A percentile compares a stretch with the other conserved stretches of the same genome.
phyloP scores from a whole-genome alignment of 164 flowering plant species.

The Brasenia schreberi region DNA sequence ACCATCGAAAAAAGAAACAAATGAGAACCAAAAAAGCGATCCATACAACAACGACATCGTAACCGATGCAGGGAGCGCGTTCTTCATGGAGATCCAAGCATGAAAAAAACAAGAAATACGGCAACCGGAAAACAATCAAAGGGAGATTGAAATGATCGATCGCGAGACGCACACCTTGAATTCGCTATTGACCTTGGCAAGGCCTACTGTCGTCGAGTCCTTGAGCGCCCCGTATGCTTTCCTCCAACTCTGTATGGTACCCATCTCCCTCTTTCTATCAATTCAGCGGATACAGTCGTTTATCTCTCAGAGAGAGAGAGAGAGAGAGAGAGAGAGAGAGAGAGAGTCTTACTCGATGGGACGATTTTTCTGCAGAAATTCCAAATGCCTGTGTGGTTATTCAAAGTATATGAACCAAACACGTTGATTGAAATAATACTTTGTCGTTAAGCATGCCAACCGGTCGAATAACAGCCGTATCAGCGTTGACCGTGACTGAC shows the following conservation, averaged over 20 bases:
- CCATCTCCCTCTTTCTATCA: conserved; percentile 6
- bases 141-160: not conserved
- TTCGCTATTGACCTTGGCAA: conserved; percentile 52
- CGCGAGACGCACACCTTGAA: conserved; percentile 26
- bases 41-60: conserved; percentile 71
- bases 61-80: conserved; percentile 59
- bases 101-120: conserved; percentile 47
- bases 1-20: not conserved
- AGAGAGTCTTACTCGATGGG: too few species aligned
- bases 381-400: too few species aligned
- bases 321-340: too few species aligned
- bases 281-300: too few species aligned
- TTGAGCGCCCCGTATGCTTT: conserved; percentile 47
- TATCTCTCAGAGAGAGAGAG: too few species aligned
- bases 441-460: too few species aligned
- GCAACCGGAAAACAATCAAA: not conserved
- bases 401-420: too few species aligned
- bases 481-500: too few species aligned
- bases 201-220: conserved; percentile 47
- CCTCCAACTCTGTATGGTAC: conserved; percentile 30
- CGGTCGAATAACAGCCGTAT: too few species aligned
- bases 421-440: too few species aligned
- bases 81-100: conserved; percentile 52
- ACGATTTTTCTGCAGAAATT: too few species aligned
- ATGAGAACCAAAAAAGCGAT: not conserved